Conservation (phyloP, 495 filamentous ascomycete species). For the Lepraria neglecta region DNA sequence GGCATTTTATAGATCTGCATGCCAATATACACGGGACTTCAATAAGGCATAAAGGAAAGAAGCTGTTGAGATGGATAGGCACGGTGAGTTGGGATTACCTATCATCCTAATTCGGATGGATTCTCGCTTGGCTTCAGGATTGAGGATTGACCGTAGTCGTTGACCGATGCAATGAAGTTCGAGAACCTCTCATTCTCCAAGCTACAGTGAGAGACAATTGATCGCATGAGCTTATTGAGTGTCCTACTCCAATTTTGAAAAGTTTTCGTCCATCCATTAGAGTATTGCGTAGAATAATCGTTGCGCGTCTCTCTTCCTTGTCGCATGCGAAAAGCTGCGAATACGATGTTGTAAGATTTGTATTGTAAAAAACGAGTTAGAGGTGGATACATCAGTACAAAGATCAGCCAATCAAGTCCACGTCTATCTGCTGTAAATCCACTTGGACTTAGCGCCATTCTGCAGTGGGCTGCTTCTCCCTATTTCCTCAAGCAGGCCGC, state of each 20-base stretch:
- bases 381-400: background rate
- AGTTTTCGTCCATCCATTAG: conserved; percentile 1
- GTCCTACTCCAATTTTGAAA: background rate
- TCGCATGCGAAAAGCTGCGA: background rate
- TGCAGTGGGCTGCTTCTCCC: conserved; percentile 23
- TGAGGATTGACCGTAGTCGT: too few species aligned
- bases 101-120: too few species aligned
- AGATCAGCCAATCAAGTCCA: conserved; percentile 13
- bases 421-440: background rate
- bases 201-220: too few species aligned
- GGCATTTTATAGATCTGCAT: background rate
- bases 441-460: conserved; percentile 11
- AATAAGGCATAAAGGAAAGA: background rate
- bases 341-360: conserved; percentile 3
- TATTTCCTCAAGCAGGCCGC: conserved; percentile 27
- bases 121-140: too few species aligned
- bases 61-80: background rate
- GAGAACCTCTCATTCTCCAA: too few species aligned
- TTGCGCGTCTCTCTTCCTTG: background rate
- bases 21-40: background rate
- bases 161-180: too few species aligned
- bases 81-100: too few species aligned
- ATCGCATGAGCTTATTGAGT: background rate
- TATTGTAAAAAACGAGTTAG: conserved; percentile 7
- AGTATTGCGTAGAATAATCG: conserved; percentile 1